Percentiles rank a stretch among this genome's conserved stretches.
phyloP scores from a whole-genome alignment of 2,329 filamentous ascomycete genomes.

The Trichoderma endophyticum region DNA sequence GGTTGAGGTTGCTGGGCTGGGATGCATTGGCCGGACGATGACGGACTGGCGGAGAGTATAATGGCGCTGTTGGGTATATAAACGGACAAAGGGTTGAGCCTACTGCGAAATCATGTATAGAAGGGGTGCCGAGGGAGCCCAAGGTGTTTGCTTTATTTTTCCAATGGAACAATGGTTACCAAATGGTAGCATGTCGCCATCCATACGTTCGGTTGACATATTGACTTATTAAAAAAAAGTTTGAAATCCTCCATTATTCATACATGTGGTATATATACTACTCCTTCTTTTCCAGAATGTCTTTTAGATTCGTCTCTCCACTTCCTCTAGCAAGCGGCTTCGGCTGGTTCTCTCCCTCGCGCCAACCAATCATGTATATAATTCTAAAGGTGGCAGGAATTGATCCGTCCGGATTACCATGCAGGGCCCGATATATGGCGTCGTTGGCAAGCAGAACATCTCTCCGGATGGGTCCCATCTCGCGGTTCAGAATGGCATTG shows the following conservation, averaged over 20 bases:
- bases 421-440: conserved; percentile 81
- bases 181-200: not conserved
- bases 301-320: conserved; percentile 83
- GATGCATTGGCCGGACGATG: conserved; percentile 92
- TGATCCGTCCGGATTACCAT: conserved; percentile 74
- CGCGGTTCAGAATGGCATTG: conserved; percentile 82
- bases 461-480: conserved; percentile 71
- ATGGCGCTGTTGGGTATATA: not conserved
- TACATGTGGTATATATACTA: not conserved
- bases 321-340: conserved; percentile 80
- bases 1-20: conserved; percentile 86
- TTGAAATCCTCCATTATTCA: not conserved
- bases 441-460: conserved; percentile 87
- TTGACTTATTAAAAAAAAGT: not conserved
- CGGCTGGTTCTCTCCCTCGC: conserved; percentile 73
- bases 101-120: not conserved
- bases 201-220: not conserved
- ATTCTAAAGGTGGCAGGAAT: conserved; percentile 90
- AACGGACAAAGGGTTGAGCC: not conserved
- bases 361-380: conserved; percentile 99
- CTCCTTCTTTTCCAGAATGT: conserved; percentile 59
- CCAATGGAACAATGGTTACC: not conserved
- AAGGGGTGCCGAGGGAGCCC: not conserved
- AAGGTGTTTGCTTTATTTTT: conserved; percentile 5
- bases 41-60: conserved; percentile 82